Evolutionary conservation across 495 filamentous ascomycete species (phyloP).

Genomic region (Lasiosphaeria hispida): DNA sequence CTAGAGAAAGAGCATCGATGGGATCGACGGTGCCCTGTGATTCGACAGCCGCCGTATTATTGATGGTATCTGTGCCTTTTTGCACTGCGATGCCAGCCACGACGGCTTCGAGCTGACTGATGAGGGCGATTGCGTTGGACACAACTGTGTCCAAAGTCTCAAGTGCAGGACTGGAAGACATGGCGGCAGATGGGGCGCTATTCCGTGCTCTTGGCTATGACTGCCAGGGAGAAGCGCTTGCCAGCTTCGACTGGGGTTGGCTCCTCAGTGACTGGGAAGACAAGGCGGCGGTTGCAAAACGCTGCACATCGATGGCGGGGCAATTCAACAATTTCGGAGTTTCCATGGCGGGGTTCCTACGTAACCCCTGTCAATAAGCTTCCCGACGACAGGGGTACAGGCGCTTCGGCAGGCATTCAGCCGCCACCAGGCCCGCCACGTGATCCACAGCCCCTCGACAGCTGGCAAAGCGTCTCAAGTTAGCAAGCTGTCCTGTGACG

Average conservation of each 20-base stretch:
- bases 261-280: too few relatives aligned
- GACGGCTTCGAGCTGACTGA: conserved; percentile 37
- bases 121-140: conserved; percentile 27
- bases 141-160: conserved; percentile 25
- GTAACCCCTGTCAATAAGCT: too few relatives aligned
- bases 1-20: conserved; percentile 52
- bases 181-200: background rate
- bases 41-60: conserved; percentile 1
- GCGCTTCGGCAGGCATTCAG: conserved; percentile 4
- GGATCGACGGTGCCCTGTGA: conserved; percentile 3
- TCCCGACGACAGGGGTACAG: too few relatives aligned
- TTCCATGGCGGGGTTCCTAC: conserved; percentile 12
- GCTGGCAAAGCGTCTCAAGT: conserved; percentile 21
- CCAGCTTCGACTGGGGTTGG: too few relatives aligned
- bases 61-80: background rate
- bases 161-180: conserved; percentile 21
- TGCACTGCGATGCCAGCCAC: conserved; percentile 29
- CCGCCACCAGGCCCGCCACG: conserved; percentile 2
- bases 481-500: conserved; percentile 32
- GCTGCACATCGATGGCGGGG: conserved; percentile 13
- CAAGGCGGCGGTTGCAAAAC: too few relatives aligned
- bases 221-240: too few relatives aligned
- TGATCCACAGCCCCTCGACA: conserved; percentile 11
- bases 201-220: background rate
- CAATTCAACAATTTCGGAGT: conserved; percentile 12